Percentiles rank a stretch among this genome's conserved stretches.
phyloP scores from a whole-genome alignment of 345 rosid species.

The Iberis pinnata region DNA sequence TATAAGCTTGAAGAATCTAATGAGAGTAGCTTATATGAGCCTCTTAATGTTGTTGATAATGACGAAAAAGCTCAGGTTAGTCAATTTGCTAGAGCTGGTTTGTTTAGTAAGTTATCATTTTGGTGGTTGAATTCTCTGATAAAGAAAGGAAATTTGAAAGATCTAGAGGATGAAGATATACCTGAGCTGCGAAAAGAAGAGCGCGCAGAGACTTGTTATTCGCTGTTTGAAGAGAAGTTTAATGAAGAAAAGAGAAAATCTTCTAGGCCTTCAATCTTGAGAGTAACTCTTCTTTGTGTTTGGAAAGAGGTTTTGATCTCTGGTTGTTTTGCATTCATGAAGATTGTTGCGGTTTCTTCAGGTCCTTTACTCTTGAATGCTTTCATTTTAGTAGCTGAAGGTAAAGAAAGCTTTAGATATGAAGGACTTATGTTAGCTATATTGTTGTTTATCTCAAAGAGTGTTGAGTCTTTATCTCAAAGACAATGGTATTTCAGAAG shows the following conservation, averaged over 20 bases:
- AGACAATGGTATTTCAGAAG: conserved; percentile 91
- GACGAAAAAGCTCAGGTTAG: conserved; percentile 32
- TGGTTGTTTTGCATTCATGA: conserved; percentile 76
- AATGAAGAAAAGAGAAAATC: conserved; percentile 44
- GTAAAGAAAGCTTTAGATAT: conserved; percentile 47
- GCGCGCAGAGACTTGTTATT: conserved; percentile 66
- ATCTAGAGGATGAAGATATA: conserved; percentile 63
- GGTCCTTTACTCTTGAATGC: conserved; percentile 87
- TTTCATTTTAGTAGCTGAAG: conserved; percentile 86
- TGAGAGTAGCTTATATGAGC: conserved; percentile 44
- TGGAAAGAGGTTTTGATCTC: conserved; percentile 60
- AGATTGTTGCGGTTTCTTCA: conserved; percentile 62
- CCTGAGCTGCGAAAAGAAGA: conserved; percentile 55
- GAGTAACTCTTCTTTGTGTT: conserved; percentile 52
- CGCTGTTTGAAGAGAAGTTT: conserved; percentile 43
- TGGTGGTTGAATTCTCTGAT: conserved; percentile 87
- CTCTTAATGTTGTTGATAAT: conserved; percentile 39
- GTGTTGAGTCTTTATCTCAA: conserved; percentile 71
- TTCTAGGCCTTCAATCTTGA: conserved; percentile 47
- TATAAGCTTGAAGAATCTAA: conserved; percentile 33
- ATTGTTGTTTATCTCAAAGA: conserved; percentile 52
- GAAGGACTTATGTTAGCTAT: conserved; percentile 73
- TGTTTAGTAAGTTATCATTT: conserved; percentile 58
- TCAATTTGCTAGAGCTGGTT: conserved; percentile 55
- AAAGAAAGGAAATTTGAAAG: conserved; percentile 59